Percentiles rank a stretch among this genome's conserved stretches.
These are phyloP conservation scores for Clarireedia homoeocarpa DNA, from an alignment of 2,329 filamentous ascomycete species.

Conservation along the genomic window DNA sequence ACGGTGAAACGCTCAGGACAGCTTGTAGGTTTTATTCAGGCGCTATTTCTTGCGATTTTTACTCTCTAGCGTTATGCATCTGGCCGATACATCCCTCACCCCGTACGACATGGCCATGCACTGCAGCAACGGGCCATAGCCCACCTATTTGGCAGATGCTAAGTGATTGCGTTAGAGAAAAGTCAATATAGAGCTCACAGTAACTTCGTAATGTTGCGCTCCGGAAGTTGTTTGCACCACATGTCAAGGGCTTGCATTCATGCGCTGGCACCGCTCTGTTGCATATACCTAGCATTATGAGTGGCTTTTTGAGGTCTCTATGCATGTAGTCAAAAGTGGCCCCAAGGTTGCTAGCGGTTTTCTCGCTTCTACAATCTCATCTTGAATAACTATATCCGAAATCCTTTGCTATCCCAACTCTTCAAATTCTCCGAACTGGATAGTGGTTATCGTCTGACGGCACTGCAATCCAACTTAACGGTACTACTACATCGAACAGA, in stretches of 20 bases:
- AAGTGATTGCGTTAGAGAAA: slow-evolving; percentile 20
- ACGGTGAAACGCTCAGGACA: slow-evolving; percentile 17
- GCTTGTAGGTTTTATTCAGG: slow-evolving; percentile 10
- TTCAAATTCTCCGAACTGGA: slow-evolving; percentile 26
- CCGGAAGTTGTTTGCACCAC: slow-evolving; percentile 27
- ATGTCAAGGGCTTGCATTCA: slow-evolving; percentile 21
- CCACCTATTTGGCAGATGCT: slow-evolving; percentile 11
- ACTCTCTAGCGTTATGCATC: slow-evolving; percentile 16
- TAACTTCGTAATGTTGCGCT: slow-evolving; percentile 17
- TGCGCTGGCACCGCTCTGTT: slow-evolving; percentile 28
- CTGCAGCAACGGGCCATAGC: not conserved
- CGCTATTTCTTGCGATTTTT: slow-evolving; percentile 8
- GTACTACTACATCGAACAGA: slow-evolving; percentile 19
- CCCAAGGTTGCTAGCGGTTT: not conserved
- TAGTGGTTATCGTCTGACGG: slow-evolving; percentile 21
- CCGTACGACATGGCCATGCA: slow-evolving; percentile 13
- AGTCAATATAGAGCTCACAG: slow-evolving; percentile 9
- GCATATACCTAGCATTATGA: slow-evolving; percentile 22
- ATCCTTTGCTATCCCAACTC: slow-evolving; percentile 26
- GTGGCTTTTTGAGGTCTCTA: slow-evolving; percentile 16
- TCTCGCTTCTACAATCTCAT: slow-evolving; percentile 5
- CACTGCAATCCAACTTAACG: slow-evolving; percentile 22
- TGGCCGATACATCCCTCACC: slow-evolving; percentile 5
- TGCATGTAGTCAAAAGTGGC: slow-evolving; percentile 11
- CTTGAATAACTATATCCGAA: slow-evolving; percentile 27